Conservation (phyloP, 257 asterid species). For the Solanum medicagineum region DNA sequence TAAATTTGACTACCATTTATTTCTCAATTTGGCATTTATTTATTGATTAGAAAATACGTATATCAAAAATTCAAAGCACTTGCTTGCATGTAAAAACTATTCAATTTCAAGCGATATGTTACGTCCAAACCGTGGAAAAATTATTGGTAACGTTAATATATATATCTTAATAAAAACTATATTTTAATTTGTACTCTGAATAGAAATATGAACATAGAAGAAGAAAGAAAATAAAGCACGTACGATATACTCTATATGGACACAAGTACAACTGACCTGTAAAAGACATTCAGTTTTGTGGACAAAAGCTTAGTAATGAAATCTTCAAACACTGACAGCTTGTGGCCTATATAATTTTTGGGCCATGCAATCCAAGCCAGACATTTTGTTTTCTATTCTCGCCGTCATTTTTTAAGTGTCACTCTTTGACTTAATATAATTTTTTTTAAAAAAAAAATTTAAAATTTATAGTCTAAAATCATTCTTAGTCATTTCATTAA, state of each 20-base stretch:
- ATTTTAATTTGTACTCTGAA: neutral
- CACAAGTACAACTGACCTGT: neutral
- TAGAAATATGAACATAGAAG: neutral
- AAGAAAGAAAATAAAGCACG: neutral
- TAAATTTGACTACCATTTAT: neutral
- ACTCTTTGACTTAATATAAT: no score
- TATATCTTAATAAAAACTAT: neutral
- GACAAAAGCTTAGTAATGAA: neutral
- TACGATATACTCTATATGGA: neutral
- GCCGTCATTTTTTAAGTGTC: no score
- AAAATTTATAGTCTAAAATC: accelerated
- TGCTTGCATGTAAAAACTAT: neutral
- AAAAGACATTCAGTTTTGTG: neutral
- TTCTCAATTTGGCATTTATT: neutral
- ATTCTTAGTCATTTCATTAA: no score
- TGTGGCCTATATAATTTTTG: neutral
- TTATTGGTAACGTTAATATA: neutral
- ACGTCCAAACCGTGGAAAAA: neutral
- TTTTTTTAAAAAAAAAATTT: no score
- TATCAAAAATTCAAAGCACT: neutral
- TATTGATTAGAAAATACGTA: neutral
- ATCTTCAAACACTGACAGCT: neutral
- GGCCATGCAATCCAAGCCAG: neutral
- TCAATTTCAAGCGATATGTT: neutral
- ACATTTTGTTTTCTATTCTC: neutral